Evolutionary conservation across 257 asterid genomes (phyloP).

Genomic region (Cruciata laevipes): DNA sequence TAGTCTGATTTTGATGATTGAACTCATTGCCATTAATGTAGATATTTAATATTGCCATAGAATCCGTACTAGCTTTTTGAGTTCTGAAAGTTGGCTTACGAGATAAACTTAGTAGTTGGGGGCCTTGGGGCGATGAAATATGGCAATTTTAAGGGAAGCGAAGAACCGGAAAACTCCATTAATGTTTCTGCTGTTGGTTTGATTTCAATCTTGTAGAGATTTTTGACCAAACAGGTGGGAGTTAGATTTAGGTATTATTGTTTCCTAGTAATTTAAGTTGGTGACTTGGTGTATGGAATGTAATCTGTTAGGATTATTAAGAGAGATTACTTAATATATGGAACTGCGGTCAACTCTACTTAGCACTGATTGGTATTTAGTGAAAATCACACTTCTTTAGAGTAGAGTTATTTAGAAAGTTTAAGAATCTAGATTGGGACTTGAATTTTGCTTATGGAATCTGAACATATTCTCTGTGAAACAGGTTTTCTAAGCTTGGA

Average conservation of each 20-base stretch:
- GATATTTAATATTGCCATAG: too few species aligned
- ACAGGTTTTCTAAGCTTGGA: conserved; percentile 89
- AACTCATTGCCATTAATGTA: background rate
- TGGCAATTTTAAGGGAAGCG: background rate
- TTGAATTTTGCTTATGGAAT: background rate
- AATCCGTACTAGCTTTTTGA: background rate
- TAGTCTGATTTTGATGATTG: background rate
- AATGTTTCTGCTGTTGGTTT: background rate
- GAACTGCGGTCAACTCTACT: background rate
- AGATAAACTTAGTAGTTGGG: background rate
- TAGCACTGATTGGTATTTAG: background rate
- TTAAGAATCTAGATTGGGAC: background rate
- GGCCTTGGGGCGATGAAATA: background rate
- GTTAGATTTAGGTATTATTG: background rate
- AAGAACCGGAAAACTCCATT: background rate
- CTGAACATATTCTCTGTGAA: conserved; percentile 6
- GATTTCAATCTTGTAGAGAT: background rate
- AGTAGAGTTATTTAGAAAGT: background rate
- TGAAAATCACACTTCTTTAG: background rate
- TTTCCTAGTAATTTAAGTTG: background rate
- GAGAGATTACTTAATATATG: background rate
- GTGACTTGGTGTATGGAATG: background rate
- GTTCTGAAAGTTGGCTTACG: background rate
- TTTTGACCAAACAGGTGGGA: background rate
- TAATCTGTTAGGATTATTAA: background rate